phyloP scores from a whole-genome alignment of 495 filamentous ascomycete species.

The Aspergillus ostianus region DNA sequence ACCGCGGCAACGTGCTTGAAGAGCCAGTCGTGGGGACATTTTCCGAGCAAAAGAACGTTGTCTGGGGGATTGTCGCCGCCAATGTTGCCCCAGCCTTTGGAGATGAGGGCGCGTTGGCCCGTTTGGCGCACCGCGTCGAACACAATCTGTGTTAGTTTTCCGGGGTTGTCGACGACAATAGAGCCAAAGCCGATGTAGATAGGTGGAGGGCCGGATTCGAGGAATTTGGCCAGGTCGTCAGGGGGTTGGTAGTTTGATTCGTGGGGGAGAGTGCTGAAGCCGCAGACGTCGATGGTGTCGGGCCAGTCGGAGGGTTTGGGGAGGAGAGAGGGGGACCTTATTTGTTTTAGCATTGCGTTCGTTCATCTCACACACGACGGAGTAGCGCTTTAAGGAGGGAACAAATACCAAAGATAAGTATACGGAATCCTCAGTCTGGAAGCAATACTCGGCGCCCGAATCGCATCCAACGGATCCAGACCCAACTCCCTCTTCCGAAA shows the following conservation, averaged over 20 bases:
- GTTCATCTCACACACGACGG: not conserved
- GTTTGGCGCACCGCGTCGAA: slow-evolving; percentile 62
- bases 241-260: slow-evolving; percentile 60
- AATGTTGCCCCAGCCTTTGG: slow-evolving; percentile 73
- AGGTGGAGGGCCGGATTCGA: slow-evolving; percentile 61
- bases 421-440: slow-evolving; percentile 67
- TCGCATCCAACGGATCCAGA: slow-evolving; percentile 63
- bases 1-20: slow-evolving; percentile 72
- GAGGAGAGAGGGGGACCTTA: slow-evolving; percentile 68
- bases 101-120: slow-evolving; percentile 68
- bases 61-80: slow-evolving; percentile 61
- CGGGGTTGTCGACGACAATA: slow-evolving; percentile 72
- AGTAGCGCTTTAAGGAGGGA: not conserved
- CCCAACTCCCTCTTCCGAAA: slow-evolving; percentile 65
- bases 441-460: slow-evolving; percentile 64
- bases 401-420: slow-evolving; percentile 68
- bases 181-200: slow-evolving; percentile 79
- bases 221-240: slow-evolving; percentile 58
- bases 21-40: slow-evolving; percentile 79
- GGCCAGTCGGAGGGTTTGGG: slow-evolving; percentile 77
- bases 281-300: slow-evolving; percentile 62
- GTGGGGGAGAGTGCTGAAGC: slow-evolving; percentile 66
- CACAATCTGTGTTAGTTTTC: slow-evolving; percentile 60
- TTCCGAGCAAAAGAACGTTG: slow-evolving; percentile 71
- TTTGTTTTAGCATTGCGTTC: not conserved